Conservation (phyloP, 768 basidiomycete species). For the Suillus cothurnatus region DNA sequence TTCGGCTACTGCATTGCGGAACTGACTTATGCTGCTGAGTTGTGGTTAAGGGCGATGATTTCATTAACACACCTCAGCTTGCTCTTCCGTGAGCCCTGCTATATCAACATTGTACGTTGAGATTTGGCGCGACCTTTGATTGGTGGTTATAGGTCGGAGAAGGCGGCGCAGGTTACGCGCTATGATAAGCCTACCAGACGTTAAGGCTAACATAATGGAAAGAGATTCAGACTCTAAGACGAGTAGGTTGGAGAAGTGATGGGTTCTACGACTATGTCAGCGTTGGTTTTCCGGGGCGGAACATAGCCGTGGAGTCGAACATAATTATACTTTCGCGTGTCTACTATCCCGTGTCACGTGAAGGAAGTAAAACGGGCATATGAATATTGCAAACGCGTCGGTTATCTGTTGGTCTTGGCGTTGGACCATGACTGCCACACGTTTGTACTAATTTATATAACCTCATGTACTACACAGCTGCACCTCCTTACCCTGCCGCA, state of each 20-base stretch:
- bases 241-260: neutral
- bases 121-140: conserved; percentile 26
- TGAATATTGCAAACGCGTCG: neutral
- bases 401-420: neutral
- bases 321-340: neutral
- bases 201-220: neutral
- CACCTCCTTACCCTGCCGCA: neutral
- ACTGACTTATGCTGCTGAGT: conserved; percentile 46
- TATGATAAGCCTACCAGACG: neutral
- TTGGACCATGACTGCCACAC: neutral
- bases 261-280: neutral
- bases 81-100: conserved; percentile 79
- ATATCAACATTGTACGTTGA: conserved; percentile 74
- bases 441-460: neutral
- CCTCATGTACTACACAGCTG: neutral
- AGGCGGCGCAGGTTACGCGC: neutral
- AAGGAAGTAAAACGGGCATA: neutral
- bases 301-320: neutral
- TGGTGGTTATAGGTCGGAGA: neutral
- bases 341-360: neutral
- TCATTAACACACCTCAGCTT: conserved; percentile 61
- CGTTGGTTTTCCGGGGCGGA: neutral
- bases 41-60: neutral
- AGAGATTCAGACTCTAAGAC: neutral
- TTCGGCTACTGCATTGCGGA: conserved; percentile 73